phyloP scores from a whole-genome alignment of 1,284 basidiomycete species.

The Tylopilus sp. region DNA sequence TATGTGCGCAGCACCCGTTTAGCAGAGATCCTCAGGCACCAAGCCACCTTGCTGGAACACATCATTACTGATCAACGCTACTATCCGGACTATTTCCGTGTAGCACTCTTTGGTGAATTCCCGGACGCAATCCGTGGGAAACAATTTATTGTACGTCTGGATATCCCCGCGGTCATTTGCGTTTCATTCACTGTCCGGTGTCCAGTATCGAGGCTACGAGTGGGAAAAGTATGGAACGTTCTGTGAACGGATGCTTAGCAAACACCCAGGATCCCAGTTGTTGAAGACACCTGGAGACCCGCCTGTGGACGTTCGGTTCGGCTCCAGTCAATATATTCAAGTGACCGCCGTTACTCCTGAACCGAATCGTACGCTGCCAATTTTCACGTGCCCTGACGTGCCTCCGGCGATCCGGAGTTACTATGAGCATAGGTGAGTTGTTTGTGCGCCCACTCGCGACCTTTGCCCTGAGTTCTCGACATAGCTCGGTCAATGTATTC shows the following conservation, averaged over 20 bases:
- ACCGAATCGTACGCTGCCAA: slow-evolving; percentile 71
- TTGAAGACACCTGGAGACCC: slow-evolving; percentile 76
- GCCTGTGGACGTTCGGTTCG: slow-evolving; percentile 74
- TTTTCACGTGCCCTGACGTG: slow-evolving; percentile 86
- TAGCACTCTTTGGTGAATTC: slow-evolving; percentile 91
- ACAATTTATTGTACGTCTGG: slow-evolving; percentile 74
- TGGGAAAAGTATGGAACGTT: slow-evolving; percentile 88
- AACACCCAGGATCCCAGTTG: slow-evolving; percentile 85
- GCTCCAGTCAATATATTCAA: slow-evolving; percentile 84
- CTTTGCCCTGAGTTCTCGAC: neutral
- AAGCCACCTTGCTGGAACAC: slow-evolving; percentile 79
- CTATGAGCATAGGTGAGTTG: slow-evolving; percentile 75
- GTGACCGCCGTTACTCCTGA: slow-evolving; percentile 85
- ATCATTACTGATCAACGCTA: slow-evolving; percentile 81
- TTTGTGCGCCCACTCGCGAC: neutral
- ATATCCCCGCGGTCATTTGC: neutral
- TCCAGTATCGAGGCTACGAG: slow-evolving; percentile 83
- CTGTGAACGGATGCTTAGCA: slow-evolving; percentile 90
- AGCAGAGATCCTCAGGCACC: slow-evolving; percentile 80
- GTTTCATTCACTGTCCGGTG: slow-evolving; percentile 6
- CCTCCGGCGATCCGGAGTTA: slow-evolving; percentile 78
- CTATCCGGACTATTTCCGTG: slow-evolving; percentile 90
- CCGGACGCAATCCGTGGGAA: slow-evolving; percentile 80
- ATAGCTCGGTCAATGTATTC: slow-evolving; percentile 79
- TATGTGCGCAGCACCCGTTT: slow-evolving; percentile 57